Evolutionary conservation across 1,284 basidiomycete species (phyloP).

Genomic region (Lignosus rhinocerotis): DNA sequence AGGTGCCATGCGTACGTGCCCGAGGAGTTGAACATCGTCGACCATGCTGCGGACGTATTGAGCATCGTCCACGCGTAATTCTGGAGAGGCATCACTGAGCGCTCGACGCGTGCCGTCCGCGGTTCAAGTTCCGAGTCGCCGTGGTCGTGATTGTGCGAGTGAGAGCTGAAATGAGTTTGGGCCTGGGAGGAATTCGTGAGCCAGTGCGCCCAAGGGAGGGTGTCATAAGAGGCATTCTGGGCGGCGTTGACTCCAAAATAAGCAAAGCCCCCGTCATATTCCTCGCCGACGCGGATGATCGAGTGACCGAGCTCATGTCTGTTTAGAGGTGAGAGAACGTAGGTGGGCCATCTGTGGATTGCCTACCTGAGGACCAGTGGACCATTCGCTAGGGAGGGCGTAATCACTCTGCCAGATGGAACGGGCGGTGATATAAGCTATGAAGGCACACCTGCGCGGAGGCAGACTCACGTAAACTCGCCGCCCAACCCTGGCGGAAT

Average conservation of each 20-base stretch:
- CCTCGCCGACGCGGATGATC: slow-evolving; percentile 80
- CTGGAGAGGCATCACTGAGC: slow-evolving; percentile 76
- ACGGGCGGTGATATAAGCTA: background rate
- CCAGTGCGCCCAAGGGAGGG: slow-evolving; percentile 75
- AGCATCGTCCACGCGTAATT: slow-evolving; percentile 75
- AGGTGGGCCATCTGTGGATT: background rate
- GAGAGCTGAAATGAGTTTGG: background rate
- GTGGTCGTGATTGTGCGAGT: slow-evolving; percentile 13
- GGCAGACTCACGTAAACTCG: slow-evolving; percentile 67
- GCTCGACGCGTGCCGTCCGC: slow-evolving; percentile 52
- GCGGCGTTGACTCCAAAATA: slow-evolving; percentile 78
- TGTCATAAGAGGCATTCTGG: slow-evolving; percentile 37
- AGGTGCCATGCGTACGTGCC: slow-evolving; percentile 65
- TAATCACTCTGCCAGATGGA: slow-evolving; percentile 59
- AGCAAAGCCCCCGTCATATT: slow-evolving; percentile 80
- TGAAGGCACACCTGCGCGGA: background rate
- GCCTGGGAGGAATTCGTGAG: slow-evolving; percentile 44
- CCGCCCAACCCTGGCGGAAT: slow-evolving; percentile 66
- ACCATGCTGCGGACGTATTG: slow-evolving; percentile 60
- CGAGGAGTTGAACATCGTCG: slow-evolving; percentile 61
- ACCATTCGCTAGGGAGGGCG: slow-evolving; percentile 77
- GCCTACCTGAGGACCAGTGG: slow-evolving; percentile 66
- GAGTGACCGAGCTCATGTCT: slow-evolving; percentile 82
- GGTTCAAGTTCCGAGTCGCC: background rate
- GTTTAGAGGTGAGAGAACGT: background rate